Conservation (phyloP, 1,284 basidiomycete genomes). For the Apiotrichum montevideense region DNA sequence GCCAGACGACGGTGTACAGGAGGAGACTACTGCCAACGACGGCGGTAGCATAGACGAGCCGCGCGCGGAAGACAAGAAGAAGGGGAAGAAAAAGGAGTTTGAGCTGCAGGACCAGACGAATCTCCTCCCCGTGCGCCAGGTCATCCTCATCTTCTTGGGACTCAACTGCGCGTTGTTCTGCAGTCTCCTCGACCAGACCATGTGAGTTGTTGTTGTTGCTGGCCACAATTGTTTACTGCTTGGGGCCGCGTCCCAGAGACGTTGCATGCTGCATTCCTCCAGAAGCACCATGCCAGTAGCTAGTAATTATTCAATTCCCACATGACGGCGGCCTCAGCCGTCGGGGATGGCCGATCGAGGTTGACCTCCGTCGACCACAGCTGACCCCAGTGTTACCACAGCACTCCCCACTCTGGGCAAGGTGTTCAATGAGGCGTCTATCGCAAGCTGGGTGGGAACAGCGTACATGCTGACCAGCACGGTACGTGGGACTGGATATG, state of each 20-base stretch:
- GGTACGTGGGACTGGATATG: neutral
- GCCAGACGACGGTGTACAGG: too few species aligned
- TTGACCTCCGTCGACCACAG: constrained; percentile 52
- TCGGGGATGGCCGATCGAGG: too few species aligned
- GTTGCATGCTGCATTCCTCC: too few species aligned
- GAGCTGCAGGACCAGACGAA: constrained; percentile 65
- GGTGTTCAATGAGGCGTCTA: constrained; percentile 58
- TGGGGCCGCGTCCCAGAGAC: too few species aligned
- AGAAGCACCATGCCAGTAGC: too few species aligned
- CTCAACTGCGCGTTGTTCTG: constrained; percentile 52
- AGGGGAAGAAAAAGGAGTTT: constrained; percentile 19
- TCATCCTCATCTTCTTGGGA: constrained; percentile 58
- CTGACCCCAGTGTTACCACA: constrained; percentile 55
- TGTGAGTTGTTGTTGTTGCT: constrained; percentile 12
- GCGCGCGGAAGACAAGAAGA: neutral
- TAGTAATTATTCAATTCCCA: too few species aligned
- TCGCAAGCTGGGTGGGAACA: constrained; percentile 59
- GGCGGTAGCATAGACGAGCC: neutral
- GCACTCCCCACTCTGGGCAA: constrained; percentile 61
- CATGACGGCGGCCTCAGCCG: too few species aligned
- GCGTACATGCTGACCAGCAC: constrained; percentile 29
- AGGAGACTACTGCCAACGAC: too few species aligned
- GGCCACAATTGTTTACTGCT: too few species aligned
- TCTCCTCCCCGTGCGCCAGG: constrained; percentile 59
- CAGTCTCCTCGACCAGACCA: constrained; percentile 50